Evolutionary conservation across 2,329 filamentous ascomycete genomes (phyloP).

Genomic region (Paecilomyces sp.): DNA sequence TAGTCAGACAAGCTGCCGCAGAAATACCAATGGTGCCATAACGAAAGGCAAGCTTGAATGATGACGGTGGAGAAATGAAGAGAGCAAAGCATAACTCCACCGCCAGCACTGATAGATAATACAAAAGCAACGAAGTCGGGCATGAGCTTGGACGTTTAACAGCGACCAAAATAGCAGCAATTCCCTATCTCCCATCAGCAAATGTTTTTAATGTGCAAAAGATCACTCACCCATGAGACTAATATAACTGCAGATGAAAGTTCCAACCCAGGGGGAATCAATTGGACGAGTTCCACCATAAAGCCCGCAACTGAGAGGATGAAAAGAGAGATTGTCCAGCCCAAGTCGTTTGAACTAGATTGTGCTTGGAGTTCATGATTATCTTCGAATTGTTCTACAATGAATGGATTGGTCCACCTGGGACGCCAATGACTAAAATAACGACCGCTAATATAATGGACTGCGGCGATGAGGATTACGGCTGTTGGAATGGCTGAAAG

Average conservation of each 20-base stretch:
- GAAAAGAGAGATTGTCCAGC: conserved; percentile 32
- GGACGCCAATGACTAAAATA: conserved; percentile 27
- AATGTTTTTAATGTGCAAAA: conserved; percentile 9
- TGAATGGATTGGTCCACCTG: conserved; percentile 46
- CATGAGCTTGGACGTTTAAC: conserved; percentile 35
- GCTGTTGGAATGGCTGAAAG: conserved; percentile 21
- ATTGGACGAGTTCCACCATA: conserved; percentile 22
- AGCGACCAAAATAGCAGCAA: conserved; percentile 26
- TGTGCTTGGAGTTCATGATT: conserved; percentile 23
- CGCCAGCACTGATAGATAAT: conserved; percentile 23
- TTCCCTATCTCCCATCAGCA: conserved; percentile 21
- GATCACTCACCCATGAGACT: conserved; percentile 31
- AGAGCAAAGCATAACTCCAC: conserved; percentile 27
- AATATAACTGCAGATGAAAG: conserved; percentile 16
- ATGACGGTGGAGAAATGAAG: conserved; percentile 8
- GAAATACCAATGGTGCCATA: conserved; percentile 33
- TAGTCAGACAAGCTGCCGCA: conserved; percentile 42
- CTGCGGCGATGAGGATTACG: conserved; percentile 17
- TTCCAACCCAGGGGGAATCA: conserved; percentile 12
- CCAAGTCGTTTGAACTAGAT: conserved; percentile 14
- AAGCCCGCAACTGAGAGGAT: conserved; percentile 30
- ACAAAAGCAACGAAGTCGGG: conserved; percentile 30
- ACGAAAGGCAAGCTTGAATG: conserved; percentile 13
- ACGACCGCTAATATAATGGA: conserved; percentile 20
- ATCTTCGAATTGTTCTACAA: conserved; percentile 34